A percentile compares a stretch with the other conserved stretches of the same genome.
Conservation (phyloP, 2,329 filamentous ascomycete genomes). For the Calonectria naviculata region DNA sequence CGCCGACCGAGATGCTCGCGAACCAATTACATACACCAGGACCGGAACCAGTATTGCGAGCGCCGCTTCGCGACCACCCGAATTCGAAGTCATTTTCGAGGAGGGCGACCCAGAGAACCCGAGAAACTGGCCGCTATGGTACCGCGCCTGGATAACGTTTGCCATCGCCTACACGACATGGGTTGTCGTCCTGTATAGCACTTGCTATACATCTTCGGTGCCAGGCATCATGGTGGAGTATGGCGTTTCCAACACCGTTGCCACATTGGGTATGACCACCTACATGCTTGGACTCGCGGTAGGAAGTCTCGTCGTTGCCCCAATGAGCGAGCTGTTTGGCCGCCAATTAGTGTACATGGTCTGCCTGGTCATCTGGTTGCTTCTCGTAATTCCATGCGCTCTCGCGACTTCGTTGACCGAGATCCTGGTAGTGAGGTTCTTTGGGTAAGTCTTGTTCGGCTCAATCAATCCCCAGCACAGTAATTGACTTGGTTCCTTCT, state of each 20-base stretch:
- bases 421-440: constrained; percentile 79
- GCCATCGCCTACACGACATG: constrained; percentile 59
- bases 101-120: constrained; percentile 73
- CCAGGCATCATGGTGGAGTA: constrained; percentile 78
- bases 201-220: constrained; percentile 80
- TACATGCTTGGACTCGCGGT: constrained; percentile 81
- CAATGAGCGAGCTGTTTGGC: constrained; percentile 78
- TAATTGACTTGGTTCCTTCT: neutral
- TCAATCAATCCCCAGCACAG: neutral
- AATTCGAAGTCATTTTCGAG: constrained; percentile 80
- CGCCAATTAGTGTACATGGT: constrained; percentile 76
- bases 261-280: constrained; percentile 81
- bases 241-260: constrained; percentile 65
- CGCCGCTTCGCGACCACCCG: constrained; percentile 58
- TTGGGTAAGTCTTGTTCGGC: constrained; percentile 62
- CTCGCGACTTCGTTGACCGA: constrained; percentile 74
- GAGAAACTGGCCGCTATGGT: constrained; percentile 72
- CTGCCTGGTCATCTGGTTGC: constrained; percentile 71
- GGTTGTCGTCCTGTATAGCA: constrained; percentile 77
- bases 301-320: constrained; percentile 79
- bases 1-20: constrained; percentile 51
- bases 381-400: constrained; percentile 79
- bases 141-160: constrained; percentile 55
- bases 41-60: constrained; percentile 56
- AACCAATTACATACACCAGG: constrained; percentile 57